These are phyloP conservation scores for Vigna hirtella DNA, from an alignment of 306 rosid genomes.

Conservation along the genomic window DNA sequence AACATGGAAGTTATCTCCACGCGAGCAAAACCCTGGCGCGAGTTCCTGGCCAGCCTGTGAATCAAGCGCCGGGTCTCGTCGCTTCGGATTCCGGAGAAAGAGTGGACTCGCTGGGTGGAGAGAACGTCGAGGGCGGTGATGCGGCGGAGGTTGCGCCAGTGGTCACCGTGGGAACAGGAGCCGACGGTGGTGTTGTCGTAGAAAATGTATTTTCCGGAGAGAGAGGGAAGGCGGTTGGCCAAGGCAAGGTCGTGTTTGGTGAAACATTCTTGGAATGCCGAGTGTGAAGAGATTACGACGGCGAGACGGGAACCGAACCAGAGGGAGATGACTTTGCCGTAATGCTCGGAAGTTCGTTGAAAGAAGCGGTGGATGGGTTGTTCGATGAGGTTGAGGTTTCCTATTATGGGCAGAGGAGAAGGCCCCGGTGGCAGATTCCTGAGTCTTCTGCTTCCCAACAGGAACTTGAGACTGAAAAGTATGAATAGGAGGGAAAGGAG, in stretches of 20 bases:
- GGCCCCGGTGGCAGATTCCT: constrained; percentile 62
- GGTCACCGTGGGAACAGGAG: constrained; percentile 21
- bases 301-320: constrained; percentile 48
- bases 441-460: neutral
- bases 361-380: constrained; percentile 51
- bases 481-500: neutral
- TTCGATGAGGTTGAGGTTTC: constrained; percentile 63
- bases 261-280: constrained; percentile 59
- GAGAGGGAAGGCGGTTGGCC: constrained; percentile 53
- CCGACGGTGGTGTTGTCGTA: constrained; percentile 16
- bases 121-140: constrained; percentile 23
- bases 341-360: constrained; percentile 39
- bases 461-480: neutral
- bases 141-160: constrained; percentile 37
- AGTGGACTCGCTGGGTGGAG: constrained; percentile 12
- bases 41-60: neutral
- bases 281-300: constrained; percentile 51
- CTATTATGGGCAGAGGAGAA: constrained; percentile 56
- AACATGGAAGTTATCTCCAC: constrained; percentile 7
- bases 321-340: constrained; percentile 48
- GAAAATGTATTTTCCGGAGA: constrained; percentile 50
- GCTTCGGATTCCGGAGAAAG: constrained; percentile 22
- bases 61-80: neutral
- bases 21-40: neutral
- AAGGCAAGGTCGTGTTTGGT: constrained; percentile 61